Conservation (phyloP, 2,329 filamentous ascomycete species). For the Ascochyta clinopodiicola region DNA sequence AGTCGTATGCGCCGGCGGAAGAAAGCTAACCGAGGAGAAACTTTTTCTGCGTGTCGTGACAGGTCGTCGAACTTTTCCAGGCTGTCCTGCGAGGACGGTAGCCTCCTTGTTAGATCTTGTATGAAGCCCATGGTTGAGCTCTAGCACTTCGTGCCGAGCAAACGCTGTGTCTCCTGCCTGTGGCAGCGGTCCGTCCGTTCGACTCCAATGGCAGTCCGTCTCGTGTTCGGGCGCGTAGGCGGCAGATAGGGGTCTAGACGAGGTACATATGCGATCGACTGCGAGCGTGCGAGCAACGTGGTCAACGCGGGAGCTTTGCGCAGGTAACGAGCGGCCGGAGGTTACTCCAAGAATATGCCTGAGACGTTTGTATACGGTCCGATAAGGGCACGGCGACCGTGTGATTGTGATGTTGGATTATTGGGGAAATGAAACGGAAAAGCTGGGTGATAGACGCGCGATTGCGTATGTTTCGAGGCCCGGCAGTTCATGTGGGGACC, state of each 20-base stretch:
- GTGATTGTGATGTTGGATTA: conserved; percentile 3
- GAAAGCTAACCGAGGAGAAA: conserved; percentile 71
- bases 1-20: conserved; percentile 86
- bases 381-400: conserved; percentile 4
- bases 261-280: background rate
- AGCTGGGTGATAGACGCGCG: conserved; percentile 20
- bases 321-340: conserved; percentile 33
- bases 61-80: conserved; percentile 54
- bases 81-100: conserved; percentile 52
- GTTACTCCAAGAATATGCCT: conserved; percentile 18
- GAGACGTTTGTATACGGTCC: conserved; percentile 9
- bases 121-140: conserved; percentile 23
- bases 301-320: conserved; percentile 22
- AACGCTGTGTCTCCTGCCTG: conserved; percentile 17
- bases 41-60: conserved; percentile 51
- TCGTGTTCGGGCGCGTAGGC: conserved; percentile 3
- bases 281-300: conserved; percentile 22
- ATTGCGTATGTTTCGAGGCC: conserved; percentile 31
- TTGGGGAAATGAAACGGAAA: conserved; percentile 16
- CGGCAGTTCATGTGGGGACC: conserved; percentile 19
- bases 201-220: conserved; percentile 21
- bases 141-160: conserved; percentile 15
- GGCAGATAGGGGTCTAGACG: conserved; percentile 11
- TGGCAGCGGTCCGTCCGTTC: conserved; percentile 22
- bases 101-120: conserved; percentile 51